Conservation (phyloP, 2,329 filamentous ascomycete genomes). For the Penicillium sp. region DNA sequence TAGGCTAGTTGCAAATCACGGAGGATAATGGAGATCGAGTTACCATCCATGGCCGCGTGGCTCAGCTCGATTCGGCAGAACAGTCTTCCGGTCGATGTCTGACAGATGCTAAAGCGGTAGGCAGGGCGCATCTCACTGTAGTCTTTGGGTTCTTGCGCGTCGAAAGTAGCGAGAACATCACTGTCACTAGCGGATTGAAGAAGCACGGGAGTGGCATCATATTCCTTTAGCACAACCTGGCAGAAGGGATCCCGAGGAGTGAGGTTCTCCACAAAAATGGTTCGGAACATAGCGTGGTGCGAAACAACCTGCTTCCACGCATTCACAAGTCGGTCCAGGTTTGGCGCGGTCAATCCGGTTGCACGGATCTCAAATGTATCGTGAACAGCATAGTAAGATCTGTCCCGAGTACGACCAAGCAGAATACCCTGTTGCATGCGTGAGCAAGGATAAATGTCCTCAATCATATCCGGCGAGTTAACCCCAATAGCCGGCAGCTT, state of each 20-base stretch:
- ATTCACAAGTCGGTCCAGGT: conserved; percentile 24
- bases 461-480: conserved; percentile 33
- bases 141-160: conserved; percentile 27
- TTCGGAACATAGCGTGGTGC: conserved; percentile 37
- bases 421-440: conserved; percentile 40
- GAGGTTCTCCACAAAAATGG: conserved; percentile 37
- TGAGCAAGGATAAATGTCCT: conserved; percentile 45
- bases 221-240: conserved; percentile 36
- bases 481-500: conserved; percentile 41
- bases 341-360: conserved; percentile 18
- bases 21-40: conserved; percentile 50
- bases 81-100: conserved; percentile 37
- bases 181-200: conserved; percentile 32
- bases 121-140: conserved; percentile 37
- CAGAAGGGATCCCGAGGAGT: conserved; percentile 33
- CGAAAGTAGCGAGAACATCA: conserved; percentile 30
- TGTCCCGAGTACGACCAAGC: conserved; percentile 33
- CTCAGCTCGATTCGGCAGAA: conserved; percentile 52
- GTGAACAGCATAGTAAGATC: conserved; percentile 38
- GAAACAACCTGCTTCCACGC: conserved; percentile 35
- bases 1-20: conserved; percentile 49
- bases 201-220: conserved; percentile 25
- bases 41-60: conserved; percentile 54
- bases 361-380: conserved; percentile 37
- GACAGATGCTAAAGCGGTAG: conserved; percentile 48